phyloP scores from a whole-genome alignment of 192 early-diverging fungal genomes.

The Phlyctochytrium planicorne region DNA sequence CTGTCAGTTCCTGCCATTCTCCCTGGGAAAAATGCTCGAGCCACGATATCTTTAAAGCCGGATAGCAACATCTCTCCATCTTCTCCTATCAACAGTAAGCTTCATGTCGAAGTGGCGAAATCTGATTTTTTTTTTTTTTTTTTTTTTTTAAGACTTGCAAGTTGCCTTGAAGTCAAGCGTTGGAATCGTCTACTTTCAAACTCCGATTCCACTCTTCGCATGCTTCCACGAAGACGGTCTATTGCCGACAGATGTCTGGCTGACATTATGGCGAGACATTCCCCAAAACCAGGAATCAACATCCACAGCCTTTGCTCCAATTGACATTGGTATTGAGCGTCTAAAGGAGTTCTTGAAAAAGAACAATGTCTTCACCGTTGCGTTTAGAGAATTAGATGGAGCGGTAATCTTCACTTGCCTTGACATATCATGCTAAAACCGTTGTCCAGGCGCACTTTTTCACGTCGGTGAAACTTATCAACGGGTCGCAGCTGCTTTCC shows the following conservation, averaged over 20 bases:
- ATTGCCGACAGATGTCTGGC: constrained; percentile 19
- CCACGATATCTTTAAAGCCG: constrained; percentile 21
- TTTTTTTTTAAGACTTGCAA: constrained; percentile 32
- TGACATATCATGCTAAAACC: not conserved
- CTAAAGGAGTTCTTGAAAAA: not conserved
- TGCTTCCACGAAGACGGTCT: constrained; percentile 16
- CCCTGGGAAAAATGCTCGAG: constrained; percentile 22
- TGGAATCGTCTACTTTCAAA: constrained; percentile 53
- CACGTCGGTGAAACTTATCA: constrained; percentile 53
- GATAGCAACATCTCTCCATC: constrained; percentile 4
- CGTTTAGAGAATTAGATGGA: not conserved
- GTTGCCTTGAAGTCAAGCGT: constrained; percentile 54
- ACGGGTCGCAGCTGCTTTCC: constrained; percentile 59
- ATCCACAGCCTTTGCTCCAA: too few species aligned
- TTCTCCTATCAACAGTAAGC: constrained; percentile 28
- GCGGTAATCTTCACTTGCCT: not conserved
- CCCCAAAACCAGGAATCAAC: not conserved
- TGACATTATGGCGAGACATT: constrained; percentile 1
- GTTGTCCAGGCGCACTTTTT: constrained; percentile 49
- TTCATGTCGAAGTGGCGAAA: constrained; percentile 43
- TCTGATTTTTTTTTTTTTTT: constrained; percentile 14
- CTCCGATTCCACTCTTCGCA: constrained; percentile 19
- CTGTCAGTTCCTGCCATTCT: constrained; percentile 39
- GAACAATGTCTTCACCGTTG: not conserved
- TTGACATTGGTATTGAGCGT: too few species aligned